Evolutionary conservation across 2,329 filamentous ascomycete species (phyloP).

Genomic region (Paracamarosporium sp.): DNA sequence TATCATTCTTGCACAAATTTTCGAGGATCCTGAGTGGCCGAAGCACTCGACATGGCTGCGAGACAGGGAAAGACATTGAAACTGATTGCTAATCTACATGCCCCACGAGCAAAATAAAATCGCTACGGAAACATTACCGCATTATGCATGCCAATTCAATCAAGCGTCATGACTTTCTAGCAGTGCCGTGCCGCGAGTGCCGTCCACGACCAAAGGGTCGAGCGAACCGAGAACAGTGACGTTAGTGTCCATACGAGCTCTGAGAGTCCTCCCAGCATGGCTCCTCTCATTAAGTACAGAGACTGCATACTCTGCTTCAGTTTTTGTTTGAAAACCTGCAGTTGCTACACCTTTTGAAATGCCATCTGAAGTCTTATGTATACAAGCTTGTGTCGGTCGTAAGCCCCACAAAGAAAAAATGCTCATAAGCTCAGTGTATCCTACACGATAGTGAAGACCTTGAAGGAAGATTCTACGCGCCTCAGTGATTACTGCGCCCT

Average conservation of each 20-base stretch:
- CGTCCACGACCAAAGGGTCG: constrained; percentile 38
- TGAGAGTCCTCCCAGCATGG: constrained; percentile 40
- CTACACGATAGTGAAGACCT: constrained; percentile 36
- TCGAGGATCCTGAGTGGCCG: too few relatives aligned
- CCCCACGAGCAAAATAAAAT: too few relatives aligned
- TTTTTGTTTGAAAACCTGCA: constrained; percentile 36
- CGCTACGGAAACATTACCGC: too few relatives aligned
- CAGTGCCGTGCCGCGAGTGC: too few relatives aligned
- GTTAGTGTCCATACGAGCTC: constrained; percentile 43
- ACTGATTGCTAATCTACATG: too few relatives aligned
- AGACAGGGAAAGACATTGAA: too few relatives aligned
- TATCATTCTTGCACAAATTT: too few relatives aligned
- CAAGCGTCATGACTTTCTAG: too few relatives aligned
- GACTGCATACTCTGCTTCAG: constrained; percentile 38
- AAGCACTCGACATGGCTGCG: too few relatives aligned
- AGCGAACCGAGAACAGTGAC: constrained; percentile 40
- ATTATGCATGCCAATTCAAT: too few relatives aligned
- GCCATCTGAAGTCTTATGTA: constrained; percentile 33
- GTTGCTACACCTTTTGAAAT: constrained; percentile 43
- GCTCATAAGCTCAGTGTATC: constrained; percentile 33
- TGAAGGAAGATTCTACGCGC: constrained; percentile 46
- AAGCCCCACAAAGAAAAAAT: constrained; percentile 31
- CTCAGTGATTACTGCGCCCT: constrained; percentile 45
- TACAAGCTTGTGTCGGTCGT: constrained; percentile 28
- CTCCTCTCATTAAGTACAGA: constrained; percentile 29